Evolutionary conservation across 2,329 filamentous ascomycete genomes (phyloP), one percentile per base, ranked within the genome.

Genomic region (Colletotrichum chrysophilum): DNA sequence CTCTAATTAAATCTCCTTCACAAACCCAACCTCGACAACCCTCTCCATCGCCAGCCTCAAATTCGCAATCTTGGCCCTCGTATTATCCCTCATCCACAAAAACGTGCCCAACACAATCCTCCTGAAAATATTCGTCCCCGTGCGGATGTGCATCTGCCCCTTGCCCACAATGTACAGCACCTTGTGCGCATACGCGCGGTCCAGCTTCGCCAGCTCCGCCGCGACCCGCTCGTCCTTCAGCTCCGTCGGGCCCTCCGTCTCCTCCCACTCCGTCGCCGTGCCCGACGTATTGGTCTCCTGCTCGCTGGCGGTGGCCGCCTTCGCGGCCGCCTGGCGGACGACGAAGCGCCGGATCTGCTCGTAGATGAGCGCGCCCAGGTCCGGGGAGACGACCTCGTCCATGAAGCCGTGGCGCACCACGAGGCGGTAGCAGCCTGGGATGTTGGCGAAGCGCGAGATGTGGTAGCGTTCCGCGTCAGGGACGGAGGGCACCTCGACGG

Each of bases 361-460:
- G 68, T 89, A 89, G 34, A 95, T 88, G 3, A 93, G 81, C 2
- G 87, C 84, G 1, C 88, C 92, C 8, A 95, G 87, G 73, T 94
- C 90, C 0, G 90, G 90, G 0, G 90, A 93, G 61, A 95, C 88
- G 32, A 95, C 89, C 76, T 93, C 90, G 78, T 96, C 94, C 83
- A 91, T 93, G 82, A 94, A 96, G 2, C 94, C 94, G 79, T 95
- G 92, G 14, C 93, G 90, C 3, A 94, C 87, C 4, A 93, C 91
- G 10, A 95, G 86, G 5, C 93, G 90, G 81, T 95, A 95, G 78
- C 92, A 93, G 36, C 92, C 90, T 0, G 91, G 91, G 21, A 94
- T 84, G 30, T 82, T 80, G n/a, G 80, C 78, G 60, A 85, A 83
- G 8, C 85, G 84, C 14, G 85, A 84, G 55, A 90, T 85, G 26